Base-by-base conservation (phyloP, 345 rosid species). In the Eucalyptus leucophloia region DNA sequence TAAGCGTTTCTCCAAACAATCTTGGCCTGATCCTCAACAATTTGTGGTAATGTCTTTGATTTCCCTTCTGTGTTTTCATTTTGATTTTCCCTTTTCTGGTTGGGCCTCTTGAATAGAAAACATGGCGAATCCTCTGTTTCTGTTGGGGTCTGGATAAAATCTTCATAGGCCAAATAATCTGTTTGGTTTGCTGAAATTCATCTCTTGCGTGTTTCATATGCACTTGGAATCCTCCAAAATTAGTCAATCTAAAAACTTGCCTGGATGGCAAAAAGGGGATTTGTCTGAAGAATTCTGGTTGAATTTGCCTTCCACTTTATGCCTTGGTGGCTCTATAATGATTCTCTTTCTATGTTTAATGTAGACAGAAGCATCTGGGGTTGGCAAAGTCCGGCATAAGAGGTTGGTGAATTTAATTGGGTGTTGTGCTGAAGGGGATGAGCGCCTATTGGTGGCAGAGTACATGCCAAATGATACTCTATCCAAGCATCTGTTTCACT, bases 11-110 rank as follows among this genome's bases (percentile, higher is more conserved):
- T 96, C 99, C 28, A 95, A 94, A 87, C 97, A 94, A 83, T 95
- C 99, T 32, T 98, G 99, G 99, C 99, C 99, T 62, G 99, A 98
- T 92, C 97, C 99, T 85, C 94, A 94, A 24, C 99, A 98, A 91
- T 98, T 98, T 92, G 94, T 95, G 95, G 98, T 96, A 92, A 89
- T 89, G 17, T 67, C 50, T 19, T 37, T 40, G 45, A 30, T 86
- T 42, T 21, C 15, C 42, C 32, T 42, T 65, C 21, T 77, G 32
- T 37, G 40, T 49, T 8, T 17, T 24, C 18, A 18, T 87, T 17
- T 47, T 44, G 34, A 16, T 34, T 37, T 90, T 26, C n/a, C 54
- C 86, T 86, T 32, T 56, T 49, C 40, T 42, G 88, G 42, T 45
- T 90, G 19, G 56, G 30, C 83, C 77, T 62, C 53, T 58, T 83